Conservation (phyloP, 306 rosid species). For the Comarum palustre region DNA sequence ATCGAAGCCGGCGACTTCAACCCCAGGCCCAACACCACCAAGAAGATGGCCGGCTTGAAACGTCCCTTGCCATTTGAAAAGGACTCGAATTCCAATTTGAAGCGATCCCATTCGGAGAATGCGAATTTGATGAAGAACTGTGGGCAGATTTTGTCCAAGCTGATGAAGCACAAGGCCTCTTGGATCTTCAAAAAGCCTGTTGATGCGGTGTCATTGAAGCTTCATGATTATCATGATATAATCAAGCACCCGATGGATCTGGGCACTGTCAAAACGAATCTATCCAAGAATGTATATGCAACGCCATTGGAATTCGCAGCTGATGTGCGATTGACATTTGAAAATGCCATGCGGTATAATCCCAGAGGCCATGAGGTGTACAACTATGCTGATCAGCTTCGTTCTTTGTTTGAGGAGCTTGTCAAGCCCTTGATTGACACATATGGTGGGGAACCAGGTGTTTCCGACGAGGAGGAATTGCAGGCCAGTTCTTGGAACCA, state of each 20-base stretch:
- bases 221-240: slow-evolving; percentile 82
- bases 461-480: slow-evolving; percentile 70
- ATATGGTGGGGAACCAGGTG: slow-evolving; percentile 30
- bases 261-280: slow-evolving; percentile 67
- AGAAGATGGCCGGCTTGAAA: slow-evolving; percentile 59
- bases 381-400: slow-evolving; percentile 57
- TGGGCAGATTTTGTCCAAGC: slow-evolving; percentile 56
- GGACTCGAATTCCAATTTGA: slow-evolving; percentile 36
- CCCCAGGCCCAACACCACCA: slow-evolving; percentile 28
- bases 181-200: slow-evolving; percentile 80
- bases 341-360: slow-evolving; percentile 74
- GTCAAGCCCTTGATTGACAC: slow-evolving; percentile 52
- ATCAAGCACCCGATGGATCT: slow-evolving; percentile 93
- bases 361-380: slow-evolving; percentile 77
- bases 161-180: slow-evolving; percentile 72
- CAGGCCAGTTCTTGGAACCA: slow-evolving; percentile 82
- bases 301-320: slow-evolving; percentile 61
- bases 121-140: slow-evolving; percentile 60
- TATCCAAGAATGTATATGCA: slow-evolving; percentile 38
- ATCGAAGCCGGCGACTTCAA: slow-evolving; percentile 55
- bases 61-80: slow-evolving; percentile 50
- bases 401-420: slow-evolving; percentile 57
- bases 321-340: slow-evolving; percentile 75
- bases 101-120: slow-evolving; percentile 50
- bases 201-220: slow-evolving; percentile 53